Percentiles rank a stretch among this genome's conserved stretches.
Conservation (phyloP, 2,329 filamentous ascomycete genomes). For the Fusarium domesticum region DNA sequence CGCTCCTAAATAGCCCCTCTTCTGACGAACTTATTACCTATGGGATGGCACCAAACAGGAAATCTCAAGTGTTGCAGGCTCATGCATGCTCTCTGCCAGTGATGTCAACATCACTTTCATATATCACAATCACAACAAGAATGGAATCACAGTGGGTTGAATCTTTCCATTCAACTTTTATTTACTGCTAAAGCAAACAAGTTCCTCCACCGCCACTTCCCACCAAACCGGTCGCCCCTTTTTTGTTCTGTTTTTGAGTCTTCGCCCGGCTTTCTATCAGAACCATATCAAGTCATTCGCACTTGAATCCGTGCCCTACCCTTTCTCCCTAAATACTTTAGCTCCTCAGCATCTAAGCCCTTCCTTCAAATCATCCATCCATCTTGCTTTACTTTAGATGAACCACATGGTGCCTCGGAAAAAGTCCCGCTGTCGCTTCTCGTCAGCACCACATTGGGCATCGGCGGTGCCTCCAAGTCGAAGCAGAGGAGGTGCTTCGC, state of each 20-base stretch:
- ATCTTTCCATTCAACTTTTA: not conserved
- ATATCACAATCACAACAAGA: not conserved
- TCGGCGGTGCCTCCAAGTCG: conserved; percentile 29
- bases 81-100: too few species aligned
- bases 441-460: conserved; percentile 22
- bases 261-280: not conserved
- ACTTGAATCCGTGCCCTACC: not conserved
- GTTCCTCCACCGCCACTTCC: conserved; percentile 31
- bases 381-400: conserved; percentile 31
- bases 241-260: conserved; percentile 11
- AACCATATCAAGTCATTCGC: not conserved
- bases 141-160: not conserved
- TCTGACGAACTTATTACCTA: too few species aligned
- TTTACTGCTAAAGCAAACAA: not conserved
- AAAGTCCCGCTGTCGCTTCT: conserved; percentile 35
- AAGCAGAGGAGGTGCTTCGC: conserved; percentile 32
- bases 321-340: not conserved
- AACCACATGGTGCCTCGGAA: conserved; percentile 45
- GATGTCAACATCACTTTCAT: not conserved
- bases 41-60: too few species aligned
- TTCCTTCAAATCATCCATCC: not conserved
- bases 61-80: too few species aligned
- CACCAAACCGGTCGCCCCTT: conserved; percentile 32
- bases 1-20: too few species aligned
- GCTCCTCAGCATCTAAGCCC: not conserved